Evolutionary conservation across 2,329 filamentous ascomycete genomes (phyloP).

Genomic region (Aspergillus candidus): DNA sequence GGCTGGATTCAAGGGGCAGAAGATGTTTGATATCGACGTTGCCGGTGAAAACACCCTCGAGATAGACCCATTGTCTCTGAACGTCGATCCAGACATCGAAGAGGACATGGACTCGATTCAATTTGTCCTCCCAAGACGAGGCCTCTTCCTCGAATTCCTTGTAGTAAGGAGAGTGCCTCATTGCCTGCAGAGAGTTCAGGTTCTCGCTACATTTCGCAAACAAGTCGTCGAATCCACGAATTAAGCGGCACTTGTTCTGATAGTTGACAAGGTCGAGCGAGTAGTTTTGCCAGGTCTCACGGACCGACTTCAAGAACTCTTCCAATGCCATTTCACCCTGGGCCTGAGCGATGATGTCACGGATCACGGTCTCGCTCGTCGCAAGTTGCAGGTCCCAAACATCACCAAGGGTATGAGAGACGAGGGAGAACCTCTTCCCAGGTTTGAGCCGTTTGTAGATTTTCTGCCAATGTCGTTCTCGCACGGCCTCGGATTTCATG

Average conservation of each 20-base stretch:
- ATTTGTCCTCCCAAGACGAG: slow-evolving; percentile 92
- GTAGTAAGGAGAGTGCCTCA: slow-evolving; percentile 98
- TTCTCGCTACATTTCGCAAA: slow-evolving; percentile 99
- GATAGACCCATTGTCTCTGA: slow-evolving; percentile 99
- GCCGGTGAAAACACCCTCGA: slow-evolving; percentile 97
- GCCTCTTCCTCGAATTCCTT: slow-evolving; percentile 99
- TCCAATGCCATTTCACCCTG: slow-evolving; percentile 98
- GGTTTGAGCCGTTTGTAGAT: slow-evolving; percentile 96
- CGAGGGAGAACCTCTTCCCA: slow-evolving; percentile 85
- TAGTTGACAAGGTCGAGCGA: slow-evolving; percentile 91
- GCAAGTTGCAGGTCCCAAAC: slow-evolving; percentile 96
- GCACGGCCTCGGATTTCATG: slow-evolving; percentile 91
- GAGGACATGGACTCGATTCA: slow-evolving; percentile 93
- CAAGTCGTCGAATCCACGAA: slow-evolving; percentile 95
- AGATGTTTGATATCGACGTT: slow-evolving; percentile 99
- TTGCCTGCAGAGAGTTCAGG: slow-evolving; percentile 92
- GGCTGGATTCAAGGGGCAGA: slow-evolving; percentile 88
- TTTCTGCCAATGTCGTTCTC: slow-evolving; percentile 94
- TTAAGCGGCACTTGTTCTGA: slow-evolving; percentile 95
- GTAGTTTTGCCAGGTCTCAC: slow-evolving; percentile 95
- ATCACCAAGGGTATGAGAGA: slow-evolving; percentile 93
- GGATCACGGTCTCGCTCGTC: slow-evolving; percentile 78
- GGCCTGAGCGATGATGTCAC: slow-evolving; percentile 89
- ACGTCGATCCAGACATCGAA: slow-evolving; percentile 99
- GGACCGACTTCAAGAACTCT: slow-evolving; percentile 92